Conservation (phyloP, 225 moss, liverwort and hornwort genomes). For the Marchantia polymorpha region DNA sequence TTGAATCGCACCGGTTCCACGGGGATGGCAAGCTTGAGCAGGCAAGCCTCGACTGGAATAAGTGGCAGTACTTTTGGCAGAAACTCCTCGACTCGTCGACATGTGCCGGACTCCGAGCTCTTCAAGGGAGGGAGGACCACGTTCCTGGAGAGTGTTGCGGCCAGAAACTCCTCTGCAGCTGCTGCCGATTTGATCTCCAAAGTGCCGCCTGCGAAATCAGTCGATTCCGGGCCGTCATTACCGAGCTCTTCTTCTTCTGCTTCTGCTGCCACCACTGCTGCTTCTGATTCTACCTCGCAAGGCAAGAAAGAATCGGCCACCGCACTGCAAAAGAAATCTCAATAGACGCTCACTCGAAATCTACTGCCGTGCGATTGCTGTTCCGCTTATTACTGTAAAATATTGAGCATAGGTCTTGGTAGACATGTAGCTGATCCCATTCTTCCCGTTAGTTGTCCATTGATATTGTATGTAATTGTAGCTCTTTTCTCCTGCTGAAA, state of each 20-base stretch:
- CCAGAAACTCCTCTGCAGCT: constrained; percentile 4
- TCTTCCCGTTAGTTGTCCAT: constrained; percentile 4
- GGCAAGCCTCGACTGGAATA: constrained; percentile 18
- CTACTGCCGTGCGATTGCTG: not conserved
- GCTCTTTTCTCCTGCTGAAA: not conserved
- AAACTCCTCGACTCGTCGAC: constrained; percentile 21
- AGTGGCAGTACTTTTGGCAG: constrained; percentile 3
- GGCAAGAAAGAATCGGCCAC: not conserved
- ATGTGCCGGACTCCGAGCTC: constrained; percentile 20
- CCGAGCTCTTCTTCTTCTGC: not conserved
- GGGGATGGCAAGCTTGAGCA: constrained; percentile 16
- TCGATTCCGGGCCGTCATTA: not conserved
- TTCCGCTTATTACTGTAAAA: constrained; percentile 3
- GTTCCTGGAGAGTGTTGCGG: constrained; percentile 19
- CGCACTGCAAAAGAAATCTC: not conserved
- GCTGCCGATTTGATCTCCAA: not conserved
- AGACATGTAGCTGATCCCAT: constrained; percentile 8
- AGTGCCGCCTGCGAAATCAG: not conserved
- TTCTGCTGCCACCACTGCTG: not conserved
- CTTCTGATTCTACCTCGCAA: not conserved
- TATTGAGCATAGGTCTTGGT: not conserved
- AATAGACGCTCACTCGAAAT: not conserved
- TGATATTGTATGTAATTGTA: constrained; percentile 16
- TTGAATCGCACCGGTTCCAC: constrained; percentile 23
- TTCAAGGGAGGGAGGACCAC: constrained; percentile 24